Conservation (phyloP, 2,329 filamentous ascomycete species). For the Aspergillus melleus region DNA sequence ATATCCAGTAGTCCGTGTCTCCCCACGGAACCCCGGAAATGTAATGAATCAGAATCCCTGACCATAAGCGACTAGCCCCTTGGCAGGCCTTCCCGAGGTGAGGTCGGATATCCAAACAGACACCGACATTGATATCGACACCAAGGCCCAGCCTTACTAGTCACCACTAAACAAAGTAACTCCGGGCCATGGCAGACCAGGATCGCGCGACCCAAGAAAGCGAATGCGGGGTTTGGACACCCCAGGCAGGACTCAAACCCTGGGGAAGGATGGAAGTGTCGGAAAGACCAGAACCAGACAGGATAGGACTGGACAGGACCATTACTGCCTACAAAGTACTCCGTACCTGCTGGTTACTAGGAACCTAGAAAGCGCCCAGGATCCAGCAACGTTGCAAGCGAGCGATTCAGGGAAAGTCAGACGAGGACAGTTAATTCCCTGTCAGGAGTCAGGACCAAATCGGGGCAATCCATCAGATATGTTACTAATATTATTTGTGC, state of each 20-base stretch:
- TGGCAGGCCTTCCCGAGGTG: not conserved
- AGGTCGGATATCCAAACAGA: not conserved
- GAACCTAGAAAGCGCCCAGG: not conserved
- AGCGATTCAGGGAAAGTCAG: conserved; percentile 2
- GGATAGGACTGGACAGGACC: not conserved
- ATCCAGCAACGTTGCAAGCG: not conserved
- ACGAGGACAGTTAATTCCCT: not conserved
- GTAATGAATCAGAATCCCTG: not conserved
- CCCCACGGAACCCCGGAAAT: not conserved
- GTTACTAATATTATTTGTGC: not conserved
- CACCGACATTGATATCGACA: not conserved
- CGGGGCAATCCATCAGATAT: not conserved
- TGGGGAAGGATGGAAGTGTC: not conserved
- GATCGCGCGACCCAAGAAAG: not conserved
- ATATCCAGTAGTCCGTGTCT: not conserved
- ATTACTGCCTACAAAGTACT: not conserved
- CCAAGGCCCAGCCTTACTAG: not conserved
- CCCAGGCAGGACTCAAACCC: not conserved
- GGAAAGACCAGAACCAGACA: not conserved
- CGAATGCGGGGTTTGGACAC: not conserved
- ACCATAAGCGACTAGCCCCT: not conserved
- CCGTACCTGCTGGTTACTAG: not conserved
- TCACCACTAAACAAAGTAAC: not conserved
- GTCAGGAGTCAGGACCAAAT: not conserved
- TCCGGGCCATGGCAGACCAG: not conserved